Base-by-base conservation (phyloP, 2,329 filamentous ascomycete species). In the Aspergillus ruber region DNA sequence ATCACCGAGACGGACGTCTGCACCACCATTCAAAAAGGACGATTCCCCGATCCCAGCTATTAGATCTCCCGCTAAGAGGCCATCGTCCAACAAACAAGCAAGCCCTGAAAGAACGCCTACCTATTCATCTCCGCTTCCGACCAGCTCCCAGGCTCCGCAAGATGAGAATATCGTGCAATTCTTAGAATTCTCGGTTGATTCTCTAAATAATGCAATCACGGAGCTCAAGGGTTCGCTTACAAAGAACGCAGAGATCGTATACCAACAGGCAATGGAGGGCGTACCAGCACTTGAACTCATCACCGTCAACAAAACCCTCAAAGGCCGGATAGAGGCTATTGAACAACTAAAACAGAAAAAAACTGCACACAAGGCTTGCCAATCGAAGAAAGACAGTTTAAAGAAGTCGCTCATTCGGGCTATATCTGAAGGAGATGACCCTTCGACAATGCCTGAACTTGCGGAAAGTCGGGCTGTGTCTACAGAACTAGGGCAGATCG, bases 241-340 rank as follows among this genome's bases (percentile, higher is more conserved):
- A 32, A 60, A 55, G 25, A 69, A 70, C 45, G 66, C 70, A 1
- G 61, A 69, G 40, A 50, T 63, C 29, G 61, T 70, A 12, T 69
- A 68, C 45, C 54, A 70, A 38, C 57, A 61, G 44, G 61, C 64
- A 23, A 64, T 72, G 60, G 61, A 64, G 46, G 69, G 67, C 4
- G 56, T 60, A 45, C 56, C 58, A 2, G 58, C 59, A 2, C 59
- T 63, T 12, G 64, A 68, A 20, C 43, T 72, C 42, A 56, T 68
- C 20, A 47, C 60, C 3, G 59, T 66, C 48, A 69, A 68, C 50
- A 67, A 67, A 45, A 48, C 46, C 12, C 59, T 72, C 18, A 63
- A 62, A 13, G 50, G 55, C 25, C 68, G 62, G 47, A 68, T 73
- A 18, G 60, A 67, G 42, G 65, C 68, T 5, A 62, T 73, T 44